Conservation (phyloP, 192 early-diverging fungal genomes). For the Linnemannia schmuckeri region DNA sequence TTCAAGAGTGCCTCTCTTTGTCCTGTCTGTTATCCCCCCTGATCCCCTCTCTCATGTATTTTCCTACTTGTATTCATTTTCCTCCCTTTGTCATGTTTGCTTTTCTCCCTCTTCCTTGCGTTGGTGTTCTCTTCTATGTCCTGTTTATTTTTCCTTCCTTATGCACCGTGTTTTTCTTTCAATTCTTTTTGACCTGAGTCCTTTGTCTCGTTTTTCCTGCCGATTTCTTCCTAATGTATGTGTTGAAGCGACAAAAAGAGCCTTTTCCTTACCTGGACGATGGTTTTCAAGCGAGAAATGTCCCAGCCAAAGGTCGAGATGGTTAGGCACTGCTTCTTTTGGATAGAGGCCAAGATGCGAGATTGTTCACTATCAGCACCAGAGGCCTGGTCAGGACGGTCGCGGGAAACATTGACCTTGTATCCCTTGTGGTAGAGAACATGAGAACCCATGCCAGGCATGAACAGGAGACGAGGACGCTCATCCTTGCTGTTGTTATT, state of each 20-base stretch:
- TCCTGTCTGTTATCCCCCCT: not conserved
- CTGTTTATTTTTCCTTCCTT: no score
- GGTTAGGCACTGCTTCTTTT: constrained; percentile 51
- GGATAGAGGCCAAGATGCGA: constrained; percentile 45
- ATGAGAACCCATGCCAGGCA: constrained; percentile 52
- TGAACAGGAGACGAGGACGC: constrained; percentile 43
- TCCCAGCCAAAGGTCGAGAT: constrained; percentile 52
- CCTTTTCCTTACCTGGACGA: constrained; percentile 22
- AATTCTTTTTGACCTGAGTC: no score
- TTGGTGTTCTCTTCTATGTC: no score
- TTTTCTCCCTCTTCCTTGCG: no score
- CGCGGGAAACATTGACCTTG: constrained; percentile 52
- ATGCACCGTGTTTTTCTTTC: no score
- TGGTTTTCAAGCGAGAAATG: constrained; percentile 38
- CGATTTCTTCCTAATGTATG: no score
- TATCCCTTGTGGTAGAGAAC: constrained; percentile 52
- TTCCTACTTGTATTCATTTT: not conserved
- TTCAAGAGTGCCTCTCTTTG: not conserved
- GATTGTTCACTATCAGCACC: constrained; percentile 45
- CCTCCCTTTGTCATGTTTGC: no score
- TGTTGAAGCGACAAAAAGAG: no score
- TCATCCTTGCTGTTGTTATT: constrained; percentile 31
- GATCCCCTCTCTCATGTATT: not conserved
- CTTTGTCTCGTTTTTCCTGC: no score
- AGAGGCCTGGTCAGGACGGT: constrained; percentile 40